phyloP scores from a whole-genome alignment of 352 stramenopile species.

The Blastocystis sp. region DNA sequence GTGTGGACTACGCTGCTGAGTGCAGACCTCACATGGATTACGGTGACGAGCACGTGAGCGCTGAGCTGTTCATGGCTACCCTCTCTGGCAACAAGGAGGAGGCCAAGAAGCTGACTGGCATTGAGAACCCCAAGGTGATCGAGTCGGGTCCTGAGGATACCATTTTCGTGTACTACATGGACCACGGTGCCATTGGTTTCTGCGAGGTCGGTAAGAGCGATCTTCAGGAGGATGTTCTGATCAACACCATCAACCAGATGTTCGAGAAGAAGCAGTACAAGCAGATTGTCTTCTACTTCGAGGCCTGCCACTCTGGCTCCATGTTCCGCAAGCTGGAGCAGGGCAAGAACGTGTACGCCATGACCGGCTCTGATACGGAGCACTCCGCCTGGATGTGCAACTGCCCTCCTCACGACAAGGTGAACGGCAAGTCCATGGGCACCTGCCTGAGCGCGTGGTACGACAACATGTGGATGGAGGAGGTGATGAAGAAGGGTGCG shows the following conservation, averaged over 20 bases:
- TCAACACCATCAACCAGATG: conserved; percentile 69
- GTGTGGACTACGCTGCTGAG: conserved; percentile 68
- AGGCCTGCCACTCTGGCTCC: conserved; percentile 69
- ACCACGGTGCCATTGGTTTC: conserved; percentile 69
- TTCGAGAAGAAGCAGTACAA: conserved; percentile 68
- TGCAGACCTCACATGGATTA: conserved; percentile 69
- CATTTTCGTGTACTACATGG: conserved; percentile 69
- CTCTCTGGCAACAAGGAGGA: conserved; percentile 61
- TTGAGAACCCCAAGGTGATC: conserved; percentile 69
- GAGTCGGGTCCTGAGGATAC: conserved; percentile 68
- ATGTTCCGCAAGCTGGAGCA: conserved; percentile 66
- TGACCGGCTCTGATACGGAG: conserved; percentile 67
- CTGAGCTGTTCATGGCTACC: conserved; percentile 68
- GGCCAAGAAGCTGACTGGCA: conserved; percentile 65
- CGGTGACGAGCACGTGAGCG: conserved; percentile 49
- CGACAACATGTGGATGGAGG: conserved; percentile 68
- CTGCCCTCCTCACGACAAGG: conserved; percentile 66
- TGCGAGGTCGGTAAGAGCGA: conserved; percentile 67
- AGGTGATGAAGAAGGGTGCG: conserved; percentile 66
- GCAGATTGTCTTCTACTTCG: conserved; percentile 69
- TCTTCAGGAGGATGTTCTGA: conserved; percentile 52
- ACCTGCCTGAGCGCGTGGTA: conserved; percentile 67
- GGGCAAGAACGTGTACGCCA: conserved; percentile 68
- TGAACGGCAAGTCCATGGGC: conserved; percentile 66
- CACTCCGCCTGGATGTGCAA: conserved; percentile 69